Conservation (phyloP, 768 basidiomycete species). For the Rhizopogon vulgaris region DNA sequence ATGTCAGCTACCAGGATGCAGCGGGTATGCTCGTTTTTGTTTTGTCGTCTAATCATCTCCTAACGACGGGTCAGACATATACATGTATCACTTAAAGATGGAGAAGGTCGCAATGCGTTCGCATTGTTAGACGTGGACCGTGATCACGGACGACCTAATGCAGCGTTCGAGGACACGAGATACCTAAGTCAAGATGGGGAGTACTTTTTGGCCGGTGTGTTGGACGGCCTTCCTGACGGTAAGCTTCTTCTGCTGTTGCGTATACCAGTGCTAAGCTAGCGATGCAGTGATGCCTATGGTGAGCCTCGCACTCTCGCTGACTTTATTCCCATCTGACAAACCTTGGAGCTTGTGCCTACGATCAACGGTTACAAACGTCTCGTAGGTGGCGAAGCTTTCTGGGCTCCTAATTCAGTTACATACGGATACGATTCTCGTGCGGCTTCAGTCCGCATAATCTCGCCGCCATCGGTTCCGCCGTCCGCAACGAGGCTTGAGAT, state of each 20-base stretch:
- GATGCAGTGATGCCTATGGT: slow-evolving; percentile 75
- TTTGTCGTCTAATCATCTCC: background rate
- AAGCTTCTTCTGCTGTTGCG: slow-evolving; percentile 15
- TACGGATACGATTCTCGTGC: slow-evolving; percentile 96
- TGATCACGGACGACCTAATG: slow-evolving; percentile 57
- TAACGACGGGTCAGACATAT: slow-evolving; percentile 55
- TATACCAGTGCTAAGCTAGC: slow-evolving; percentile 1
- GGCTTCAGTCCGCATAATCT: slow-evolving; percentile 87
- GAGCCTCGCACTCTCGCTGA: slow-evolving; percentile 13
- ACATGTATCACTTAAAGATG: slow-evolving; percentile 80
- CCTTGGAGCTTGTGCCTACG: slow-evolving; percentile 67
- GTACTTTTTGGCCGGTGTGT: slow-evolving; percentile 89
- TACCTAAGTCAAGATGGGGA: slow-evolving; percentile 81
- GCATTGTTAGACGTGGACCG: slow-evolving; percentile 59
- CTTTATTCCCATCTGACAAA: background rate
- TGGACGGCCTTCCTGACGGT: slow-evolving; percentile 90
- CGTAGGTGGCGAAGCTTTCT: slow-evolving; percentile 88
- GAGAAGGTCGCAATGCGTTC: slow-evolving; percentile 71
- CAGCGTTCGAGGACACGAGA: slow-evolving; percentile 75
- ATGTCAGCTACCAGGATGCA: slow-evolving; percentile 84
- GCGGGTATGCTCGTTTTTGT: slow-evolving; percentile 54
- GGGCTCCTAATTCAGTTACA: slow-evolving; percentile 89
- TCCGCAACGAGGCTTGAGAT: slow-evolving; percentile 88
- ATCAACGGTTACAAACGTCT: slow-evolving; percentile 98
- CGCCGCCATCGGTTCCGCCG: slow-evolving; percentile 80